phyloP scores from a whole-genome alignment of 2,329 filamentous ascomycete genomes.

The Aspergillus tanneri region DNA sequence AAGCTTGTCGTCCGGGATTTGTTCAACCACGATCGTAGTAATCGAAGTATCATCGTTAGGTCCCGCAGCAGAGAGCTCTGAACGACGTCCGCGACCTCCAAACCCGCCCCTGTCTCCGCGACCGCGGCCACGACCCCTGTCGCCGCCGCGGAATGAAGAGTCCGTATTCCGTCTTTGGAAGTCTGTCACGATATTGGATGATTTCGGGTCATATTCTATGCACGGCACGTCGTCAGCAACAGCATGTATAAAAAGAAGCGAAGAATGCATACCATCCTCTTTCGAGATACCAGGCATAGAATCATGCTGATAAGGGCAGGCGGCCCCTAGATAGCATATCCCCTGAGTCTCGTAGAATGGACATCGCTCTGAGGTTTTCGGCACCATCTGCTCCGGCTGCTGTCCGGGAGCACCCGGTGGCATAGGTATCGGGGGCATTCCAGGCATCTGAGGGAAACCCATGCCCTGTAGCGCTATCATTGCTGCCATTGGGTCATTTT shows the following conservation, averaged over 20 bases:
- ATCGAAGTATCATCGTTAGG: conserved; percentile 54
- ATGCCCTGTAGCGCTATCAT: conserved; percentile 56
- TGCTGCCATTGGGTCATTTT: conserved; percentile 55
- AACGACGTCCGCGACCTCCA: conserved; percentile 44
- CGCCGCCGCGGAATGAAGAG: conserved; percentile 26
- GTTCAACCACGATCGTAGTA: conserved; percentile 60
- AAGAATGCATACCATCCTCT: conserved; percentile 34
- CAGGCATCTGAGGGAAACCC: conserved; percentile 51
- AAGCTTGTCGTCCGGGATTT: conserved; percentile 60
- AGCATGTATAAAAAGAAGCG: neutral
- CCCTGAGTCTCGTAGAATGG: conserved; percentile 60
- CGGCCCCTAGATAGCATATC: conserved; percentile 55
- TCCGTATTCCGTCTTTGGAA: conserved; percentile 26
- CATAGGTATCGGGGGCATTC: conserved; percentile 46
- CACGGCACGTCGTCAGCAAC: neutral
- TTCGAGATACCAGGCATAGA: conserved; percentile 42
- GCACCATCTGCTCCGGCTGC: conserved; percentile 29
- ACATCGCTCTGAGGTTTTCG: conserved; percentile 48
- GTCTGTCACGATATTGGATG: conserved; percentile 45
- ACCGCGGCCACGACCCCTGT: conserved; percentile 39
- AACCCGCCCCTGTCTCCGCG: conserved; percentile 46
- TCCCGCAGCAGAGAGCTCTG: conserved; percentile 55
- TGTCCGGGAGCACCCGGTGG: conserved; percentile 29
- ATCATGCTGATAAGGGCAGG: conserved; percentile 60
- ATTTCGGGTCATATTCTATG: conserved; percentile 56